phyloP scores from a whole-genome alignment of 805 yeast genomes.

The Lipomyces orientalis region DNA sequence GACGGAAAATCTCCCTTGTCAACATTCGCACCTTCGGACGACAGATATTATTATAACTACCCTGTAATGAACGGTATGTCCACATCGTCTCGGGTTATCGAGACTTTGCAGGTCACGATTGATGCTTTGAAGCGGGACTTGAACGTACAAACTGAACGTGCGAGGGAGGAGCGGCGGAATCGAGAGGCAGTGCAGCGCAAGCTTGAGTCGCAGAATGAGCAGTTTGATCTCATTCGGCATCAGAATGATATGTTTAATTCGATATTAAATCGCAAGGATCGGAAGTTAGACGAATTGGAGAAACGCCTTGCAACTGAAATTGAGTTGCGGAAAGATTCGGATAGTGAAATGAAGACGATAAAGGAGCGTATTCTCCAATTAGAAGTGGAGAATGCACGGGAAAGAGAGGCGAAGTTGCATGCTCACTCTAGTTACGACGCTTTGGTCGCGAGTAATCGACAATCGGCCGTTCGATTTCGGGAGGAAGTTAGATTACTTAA shows the following conservation, averaged over 20 bases:
- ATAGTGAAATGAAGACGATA: conserved; percentile 10
- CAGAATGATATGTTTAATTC: conserved; percentile 78
- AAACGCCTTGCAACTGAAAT: conserved; percentile 47
- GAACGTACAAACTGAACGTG: conserved; percentile 48
- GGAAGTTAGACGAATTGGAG: conserved; percentile 71
- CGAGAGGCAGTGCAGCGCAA: conserved; percentile 54
- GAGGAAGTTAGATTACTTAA: conserved; percentile 19
- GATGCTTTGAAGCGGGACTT: conserved; percentile 61
- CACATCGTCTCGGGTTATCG: conserved; percentile 43
- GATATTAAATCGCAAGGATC: conserved; percentile 69
- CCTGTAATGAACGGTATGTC: conserved; percentile 2
- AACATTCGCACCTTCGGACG: neutral
- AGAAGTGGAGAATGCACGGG: conserved; percentile 21
- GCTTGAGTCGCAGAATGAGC: conserved; percentile 63
- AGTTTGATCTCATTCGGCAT: conserved; percentile 58
- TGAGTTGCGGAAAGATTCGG: conserved; percentile 1
- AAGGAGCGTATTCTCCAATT: conserved; percentile 16
- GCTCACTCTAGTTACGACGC: conserved; percentile 27
- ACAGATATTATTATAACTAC: conserved; percentile 5
- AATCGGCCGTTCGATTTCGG: conserved; percentile 16
- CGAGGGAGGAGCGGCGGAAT: conserved; percentile 60
- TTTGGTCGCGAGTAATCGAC: conserved; percentile 18
- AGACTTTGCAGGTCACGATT: conserved; percentile 53
- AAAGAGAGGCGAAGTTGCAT: conserved; percentile 26
- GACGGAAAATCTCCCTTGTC: neutral